These are phyloP conservation scores for Penicillium diatomitis DNA, from an alignment of 495 filamentous ascomycete species.

Conservation along the genomic window DNA sequence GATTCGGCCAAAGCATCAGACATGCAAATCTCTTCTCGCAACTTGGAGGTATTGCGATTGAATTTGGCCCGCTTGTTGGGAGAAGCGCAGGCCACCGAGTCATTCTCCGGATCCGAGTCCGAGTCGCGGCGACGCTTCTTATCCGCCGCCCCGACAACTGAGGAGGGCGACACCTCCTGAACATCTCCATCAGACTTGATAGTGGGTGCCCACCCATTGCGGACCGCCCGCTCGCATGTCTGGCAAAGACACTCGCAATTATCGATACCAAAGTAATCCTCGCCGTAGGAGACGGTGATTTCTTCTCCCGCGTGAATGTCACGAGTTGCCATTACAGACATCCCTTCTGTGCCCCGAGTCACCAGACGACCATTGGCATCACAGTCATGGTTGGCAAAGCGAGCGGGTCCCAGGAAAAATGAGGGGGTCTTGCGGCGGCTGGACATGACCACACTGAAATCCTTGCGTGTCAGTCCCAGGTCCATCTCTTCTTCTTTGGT, in stretches of 20 bases:
- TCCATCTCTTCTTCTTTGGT: slow-evolving; percentile 81
- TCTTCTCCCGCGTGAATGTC: slow-evolving; percentile 84
- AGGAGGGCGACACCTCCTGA: slow-evolving; percentile 28
- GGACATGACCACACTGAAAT: slow-evolving; percentile 95
- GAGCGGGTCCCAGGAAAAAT: slow-evolving; percentile 86
- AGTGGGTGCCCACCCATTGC: slow-evolving; percentile 69
- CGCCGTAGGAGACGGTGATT: slow-evolving; percentile 91
- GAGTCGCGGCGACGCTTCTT: slow-evolving; percentile 38
- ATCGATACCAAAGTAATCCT: slow-evolving; percentile 89
- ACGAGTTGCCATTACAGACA: slow-evolving; percentile 71
- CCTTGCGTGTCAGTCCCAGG: slow-evolving; percentile 66
- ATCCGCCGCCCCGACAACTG: slow-evolving; percentile 19
- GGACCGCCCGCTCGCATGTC: slow-evolving; percentile 67
- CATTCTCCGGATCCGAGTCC: slow-evolving; percentile 28
- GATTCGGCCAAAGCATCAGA: slow-evolving; percentile 18
- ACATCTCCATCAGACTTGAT: slow-evolving; percentile 30
- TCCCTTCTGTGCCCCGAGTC: slow-evolving; percentile 73
- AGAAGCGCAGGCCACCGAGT: slow-evolving; percentile 17
- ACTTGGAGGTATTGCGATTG: slow-evolving; percentile 29
- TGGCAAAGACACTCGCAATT: slow-evolving; percentile 93
- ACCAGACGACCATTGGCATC: slow-evolving; percentile 81
- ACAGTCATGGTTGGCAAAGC: slow-evolving; percentile 97
- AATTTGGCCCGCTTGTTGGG: slow-evolving; percentile 33
- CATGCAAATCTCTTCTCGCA: slow-evolving; percentile 31
- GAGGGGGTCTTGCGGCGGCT: slow-evolving; percentile 80